These are phyloP conservation scores for Hyaloperonospora arabidopsidis DNA, from an alignment of 352 stramenopile species.

Conservation along the genomic window DNA sequence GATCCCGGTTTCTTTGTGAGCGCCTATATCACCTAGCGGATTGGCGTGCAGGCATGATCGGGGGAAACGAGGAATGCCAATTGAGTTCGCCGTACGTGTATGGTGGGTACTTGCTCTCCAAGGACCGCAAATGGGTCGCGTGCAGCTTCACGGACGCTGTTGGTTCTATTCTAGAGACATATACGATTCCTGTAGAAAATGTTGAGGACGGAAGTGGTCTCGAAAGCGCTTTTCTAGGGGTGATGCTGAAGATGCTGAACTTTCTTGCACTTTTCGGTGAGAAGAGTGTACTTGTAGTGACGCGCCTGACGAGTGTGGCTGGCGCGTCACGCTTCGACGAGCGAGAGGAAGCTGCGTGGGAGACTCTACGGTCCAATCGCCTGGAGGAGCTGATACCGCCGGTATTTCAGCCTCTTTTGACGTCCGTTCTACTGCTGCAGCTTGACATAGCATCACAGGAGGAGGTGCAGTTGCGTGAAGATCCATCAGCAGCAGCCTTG, in stretches of 20 bases:
- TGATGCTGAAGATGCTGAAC: constrained; percentile 43
- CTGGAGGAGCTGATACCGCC: constrained; percentile 28
- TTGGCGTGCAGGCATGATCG: constrained; percentile 14
- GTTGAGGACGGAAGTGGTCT: constrained; percentile 18
- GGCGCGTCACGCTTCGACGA: constrained; percentile 20
- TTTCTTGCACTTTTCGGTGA: constrained; percentile 59
- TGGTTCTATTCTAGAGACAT: constrained; percentile 53
- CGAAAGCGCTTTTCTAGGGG: constrained; percentile 27
- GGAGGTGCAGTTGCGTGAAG: constrained; percentile 39
- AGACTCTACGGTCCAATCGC: constrained; percentile 26
- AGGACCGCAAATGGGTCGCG: constrained; percentile 52
- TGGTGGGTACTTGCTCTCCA: constrained; percentile 44
- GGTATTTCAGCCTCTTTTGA: constrained; percentile 30
- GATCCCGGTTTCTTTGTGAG: constrained; percentile 47
- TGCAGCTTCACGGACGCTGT: constrained; percentile 48
- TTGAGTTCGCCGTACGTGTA: constrained; percentile 30
- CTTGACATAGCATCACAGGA: constrained; percentile 29
- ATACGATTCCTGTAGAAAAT: constrained; percentile 30
- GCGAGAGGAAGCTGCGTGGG: constrained; percentile 35
- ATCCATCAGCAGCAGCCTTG: constrained; percentile 26
- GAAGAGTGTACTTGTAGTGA: constrained; percentile 38
- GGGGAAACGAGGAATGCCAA: constrained; percentile 7
- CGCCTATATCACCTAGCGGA: constrained; percentile 57
- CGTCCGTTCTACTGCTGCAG: constrained; percentile 34
- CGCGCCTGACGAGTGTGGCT: constrained; percentile 22